These are phyloP conservation scores for Myxozyma melibiosi DNA, from an alignment of 805 yeast species.

Conservation along the genomic window DNA sequence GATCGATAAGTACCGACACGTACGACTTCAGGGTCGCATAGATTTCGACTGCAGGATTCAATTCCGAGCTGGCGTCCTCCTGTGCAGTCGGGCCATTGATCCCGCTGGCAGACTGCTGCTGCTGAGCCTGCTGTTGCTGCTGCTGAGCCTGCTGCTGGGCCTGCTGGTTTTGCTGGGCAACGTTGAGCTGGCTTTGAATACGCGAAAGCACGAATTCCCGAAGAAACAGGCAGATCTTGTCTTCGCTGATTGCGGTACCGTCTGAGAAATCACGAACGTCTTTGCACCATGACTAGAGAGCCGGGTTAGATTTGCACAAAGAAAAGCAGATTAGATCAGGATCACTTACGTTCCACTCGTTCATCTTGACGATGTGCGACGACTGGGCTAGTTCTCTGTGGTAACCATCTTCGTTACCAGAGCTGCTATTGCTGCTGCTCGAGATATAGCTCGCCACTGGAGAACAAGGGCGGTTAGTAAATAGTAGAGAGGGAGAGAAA, in stretches of 20 bases:
- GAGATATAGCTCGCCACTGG: slow-evolving; percentile 20
- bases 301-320: background rate
- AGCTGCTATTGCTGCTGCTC: background rate
- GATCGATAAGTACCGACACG: slow-evolving; percentile 20
- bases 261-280: slow-evolving; percentile 28
- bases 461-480: background rate
- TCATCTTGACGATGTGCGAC: slow-evolving; percentile 14
- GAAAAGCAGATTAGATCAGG: background rate
- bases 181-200: background rate
- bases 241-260: slow-evolving; percentile 24
- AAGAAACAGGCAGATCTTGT: slow-evolving; percentile 28
- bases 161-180: slow-evolving; percentile 9
- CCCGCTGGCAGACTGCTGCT: background rate
- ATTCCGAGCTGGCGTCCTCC: slow-evolving; percentile 1
- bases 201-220: slow-evolving; percentile 21
- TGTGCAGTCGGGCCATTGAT: slow-evolving; percentile 1
- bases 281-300: slow-evolving; percentile 30
- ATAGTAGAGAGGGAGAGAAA: background rate
- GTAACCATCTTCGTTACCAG: slow-evolving; percentile 6
- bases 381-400: background rate
- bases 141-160: slow-evolving; percentile 5
- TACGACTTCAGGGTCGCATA: slow-evolving; percentile 15
- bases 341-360: slow-evolving; percentile 28
- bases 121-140: slow-evolving; percentile 5
- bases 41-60: slow-evolving; percentile 10